These are phyloP conservation scores for Petasospora rhodanensis DNA, from an alignment of 1,139 yeast genomes.

Conservation along the genomic window DNA sequence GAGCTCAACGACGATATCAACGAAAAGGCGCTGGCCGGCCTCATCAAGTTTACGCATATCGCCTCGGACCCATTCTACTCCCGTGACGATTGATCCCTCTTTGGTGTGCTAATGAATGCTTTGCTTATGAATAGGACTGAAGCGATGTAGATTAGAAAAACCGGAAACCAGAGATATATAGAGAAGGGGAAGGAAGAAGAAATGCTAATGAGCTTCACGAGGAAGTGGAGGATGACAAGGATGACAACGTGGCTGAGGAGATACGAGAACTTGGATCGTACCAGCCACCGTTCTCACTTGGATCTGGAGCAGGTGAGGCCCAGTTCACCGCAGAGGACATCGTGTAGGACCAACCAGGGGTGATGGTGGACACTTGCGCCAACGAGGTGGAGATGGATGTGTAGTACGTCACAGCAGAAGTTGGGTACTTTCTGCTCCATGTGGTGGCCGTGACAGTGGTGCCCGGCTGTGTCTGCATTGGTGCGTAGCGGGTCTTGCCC, in stretches of 20 bases:
- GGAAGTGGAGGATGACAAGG: slow-evolving; percentile 9
- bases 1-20: slow-evolving; percentile 31
- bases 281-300: slow-evolving; percentile 51
- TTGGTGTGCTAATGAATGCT: too few relatives aligned
- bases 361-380: slow-evolving; percentile 53
- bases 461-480: slow-evolving; percentile 88
- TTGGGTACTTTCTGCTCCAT: slow-evolving; percentile 59
- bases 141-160: too few relatives aligned
- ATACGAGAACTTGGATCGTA: slow-evolving; percentile 34
- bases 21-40: slow-evolving; percentile 30
- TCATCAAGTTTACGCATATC: slow-evolving; percentile 30
- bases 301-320: slow-evolving; percentile 66
- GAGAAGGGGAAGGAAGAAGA: too few relatives aligned
- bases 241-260: slow-evolving; percentile 16
- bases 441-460: slow-evolving; percentile 59
- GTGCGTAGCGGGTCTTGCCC: slow-evolving; percentile 72
- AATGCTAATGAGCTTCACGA: too few relatives aligned
- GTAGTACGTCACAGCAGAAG: slow-evolving; percentile 62
- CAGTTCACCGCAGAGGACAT: slow-evolving; percentile 58
- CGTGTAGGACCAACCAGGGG: slow-evolving; percentile 82
- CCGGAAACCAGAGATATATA: too few relatives aligned
- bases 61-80: slow-evolving; percentile 22
- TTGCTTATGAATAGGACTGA: too few relatives aligned
- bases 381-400: slow-evolving; percentile 41
- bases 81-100: slow-evolving; percentile 9